Evolutionary conservation across 176 grass and related monocot genomes (phyloP).

Genomic region (Juncus effusus): DNA sequence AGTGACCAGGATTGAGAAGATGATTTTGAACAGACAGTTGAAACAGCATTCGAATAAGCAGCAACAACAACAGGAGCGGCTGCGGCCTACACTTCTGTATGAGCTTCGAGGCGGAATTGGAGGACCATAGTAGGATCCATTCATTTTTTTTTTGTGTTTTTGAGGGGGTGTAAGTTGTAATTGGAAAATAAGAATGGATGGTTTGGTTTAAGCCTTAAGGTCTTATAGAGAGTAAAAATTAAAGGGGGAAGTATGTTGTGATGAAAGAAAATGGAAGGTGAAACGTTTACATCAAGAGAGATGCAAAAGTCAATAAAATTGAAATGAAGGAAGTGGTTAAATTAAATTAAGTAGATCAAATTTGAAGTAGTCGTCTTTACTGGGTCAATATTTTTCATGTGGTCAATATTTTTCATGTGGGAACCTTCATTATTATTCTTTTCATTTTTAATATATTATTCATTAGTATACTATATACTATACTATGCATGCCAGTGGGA

Average conservation of each 20-base stretch:
- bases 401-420: too few relatives aligned
- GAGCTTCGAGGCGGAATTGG: slow-evolving; percentile 29
- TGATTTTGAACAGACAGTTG: slow-evolving; percentile 30
- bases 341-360: too few relatives aligned
- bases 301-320: neutral
- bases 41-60: slow-evolving; percentile 26
- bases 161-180: neutral
- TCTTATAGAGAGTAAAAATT: slow-evolving; percentile 30
- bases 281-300: neutral
- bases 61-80: neutral
- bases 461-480: too few relatives aligned
- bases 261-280: neutral
- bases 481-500: too few relatives aligned
- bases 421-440: too few relatives aligned
- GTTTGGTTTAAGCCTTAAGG: neutral
- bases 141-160: slow-evolving; percentile 22
- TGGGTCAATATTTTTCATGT: too few relatives aligned
- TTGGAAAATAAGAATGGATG: neutral
- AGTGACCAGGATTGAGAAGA: slow-evolving; percentile 18
- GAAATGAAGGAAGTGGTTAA: too few relatives aligned
- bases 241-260: neutral
- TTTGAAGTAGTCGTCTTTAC: too few relatives aligned
- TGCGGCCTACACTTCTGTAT: slow-evolving; percentile 15
- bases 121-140: slow-evolving; percentile 50
- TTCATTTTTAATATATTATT: too few relatives aligned